Evolutionary conservation across 202 grass and related monocot species (phyloP), one percentile per base, ranked within the genome.

Genomic region (Musa balbisiana): DNA sequence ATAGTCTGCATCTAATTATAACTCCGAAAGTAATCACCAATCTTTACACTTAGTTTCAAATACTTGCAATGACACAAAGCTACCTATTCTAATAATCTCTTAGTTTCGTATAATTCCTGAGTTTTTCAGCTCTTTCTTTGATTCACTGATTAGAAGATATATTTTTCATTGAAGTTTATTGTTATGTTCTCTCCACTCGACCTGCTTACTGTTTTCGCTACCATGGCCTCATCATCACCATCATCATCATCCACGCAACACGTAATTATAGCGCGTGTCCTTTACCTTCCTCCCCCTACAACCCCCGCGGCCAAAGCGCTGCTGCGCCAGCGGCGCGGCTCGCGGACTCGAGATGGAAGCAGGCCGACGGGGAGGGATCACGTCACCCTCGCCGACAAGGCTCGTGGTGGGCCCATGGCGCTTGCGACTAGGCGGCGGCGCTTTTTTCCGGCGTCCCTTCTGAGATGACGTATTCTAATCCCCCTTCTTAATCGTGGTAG

Each of bases 161-260:
- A n/a, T n/a, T n/a, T n/a, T n/a, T n/a, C n/a, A n/a, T n/a, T n/a
- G n/a, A n/a, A n/a, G n/a, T n/a, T n/a, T n/a, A n/a, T n/a, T n/a
- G n/a, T n/a, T n/a, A n/a, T n/a, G n/a, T n/a, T n/a, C n/a, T n/a
- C n/a, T n/a, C n/a, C n/a, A 9, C 62, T 64, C 24, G 22, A 20
- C 9, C 24, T 51, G 72, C 78, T 85, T 85, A 58, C 54, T 67
- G 78, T 69, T 85, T 85, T 77, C 83, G 78, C 80, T 85, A 55
- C 73, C 49, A 81, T 77, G 49, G 11, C 83, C 80, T 85, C 83
- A 81, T 80, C 78, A 11, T 80, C 53, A 33, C 10, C 13, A 66
- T 80, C 52, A 76, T 80, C 60, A 1, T 27, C 27, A 49, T 51
- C 6, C 2, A 20, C 8, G 5, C 58, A 6, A 0, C 58, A 20